Conservation (phyloP, 305 asterid genomes). For the Rubia balearica region DNA sequence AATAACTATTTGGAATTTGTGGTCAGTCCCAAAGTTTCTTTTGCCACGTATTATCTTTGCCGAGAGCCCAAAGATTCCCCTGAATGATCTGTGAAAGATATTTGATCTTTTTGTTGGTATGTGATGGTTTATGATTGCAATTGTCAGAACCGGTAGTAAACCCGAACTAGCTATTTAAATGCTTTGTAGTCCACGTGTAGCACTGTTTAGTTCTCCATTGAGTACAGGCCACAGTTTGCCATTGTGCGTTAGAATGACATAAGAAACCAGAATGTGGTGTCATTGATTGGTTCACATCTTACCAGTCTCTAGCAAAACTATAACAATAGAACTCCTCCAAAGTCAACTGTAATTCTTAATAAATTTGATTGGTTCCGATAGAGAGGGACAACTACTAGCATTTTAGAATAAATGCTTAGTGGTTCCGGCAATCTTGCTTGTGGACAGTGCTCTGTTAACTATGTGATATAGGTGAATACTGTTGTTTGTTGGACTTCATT, state of each 20-base stretch:
- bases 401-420: neutral
- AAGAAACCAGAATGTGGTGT: neutral
- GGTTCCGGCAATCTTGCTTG: neutral
- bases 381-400: neutral
- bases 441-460: neutral
- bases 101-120: neutral
- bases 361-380: neutral
- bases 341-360: neutral
- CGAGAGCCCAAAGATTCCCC: neutral
- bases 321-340: neutral
- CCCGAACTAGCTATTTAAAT: neutral
- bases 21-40: neutral
- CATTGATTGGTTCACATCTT: neutral
- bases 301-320: neutral
- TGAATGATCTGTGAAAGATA: neutral
- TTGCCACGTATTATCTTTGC: neutral
- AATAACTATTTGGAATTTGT: neutral
- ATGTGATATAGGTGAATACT: neutral
- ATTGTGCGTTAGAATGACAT: neutral
- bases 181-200: neutral
- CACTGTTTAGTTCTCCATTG: neutral
- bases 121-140: conserved; percentile 2
- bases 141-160: neutral
- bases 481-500: neutral
- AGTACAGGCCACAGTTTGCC: neutral